phyloP scores from a whole-genome alignment of 805 yeast species.

The Candida vartiovaarae region DNA sequence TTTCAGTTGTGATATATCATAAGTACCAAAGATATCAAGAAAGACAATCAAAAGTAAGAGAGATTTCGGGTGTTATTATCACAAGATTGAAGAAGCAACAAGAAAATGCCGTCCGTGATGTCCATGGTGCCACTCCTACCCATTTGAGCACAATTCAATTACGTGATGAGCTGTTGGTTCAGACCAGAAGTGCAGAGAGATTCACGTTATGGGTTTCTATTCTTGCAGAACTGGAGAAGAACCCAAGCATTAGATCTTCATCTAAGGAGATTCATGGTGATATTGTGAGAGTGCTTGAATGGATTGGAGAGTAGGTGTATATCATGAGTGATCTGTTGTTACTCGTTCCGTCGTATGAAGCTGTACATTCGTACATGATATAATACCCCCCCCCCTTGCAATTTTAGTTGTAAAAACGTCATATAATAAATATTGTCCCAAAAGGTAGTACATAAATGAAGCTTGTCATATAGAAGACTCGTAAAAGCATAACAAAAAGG shows the following conservation, averaged over 20 bases:
- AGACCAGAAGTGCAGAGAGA: slow-evolving; percentile 26
- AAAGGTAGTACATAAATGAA: no score
- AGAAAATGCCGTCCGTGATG: slow-evolving; percentile 25
- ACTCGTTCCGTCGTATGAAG: no score
- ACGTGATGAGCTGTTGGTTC: slow-evolving; percentile 52
- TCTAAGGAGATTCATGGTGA: slow-evolving; percentile 79
- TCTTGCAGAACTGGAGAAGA: slow-evolving; percentile 48
- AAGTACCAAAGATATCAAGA: slow-evolving; percentile 31
- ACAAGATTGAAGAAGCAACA: slow-evolving; percentile 43
- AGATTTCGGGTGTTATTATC: slow-evolving; percentile 41
- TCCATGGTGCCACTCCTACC: slow-evolving; percentile 30
- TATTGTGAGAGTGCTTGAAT: slow-evolving; percentile 81
- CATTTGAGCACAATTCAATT: slow-evolving; percentile 67
- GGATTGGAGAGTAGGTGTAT: slow-evolving; percentile 43
- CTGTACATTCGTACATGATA: no score
- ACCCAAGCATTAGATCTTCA: slow-evolving; percentile 55
- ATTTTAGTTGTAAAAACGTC: no score
- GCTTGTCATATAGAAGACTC: no score
- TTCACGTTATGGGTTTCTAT: slow-evolving; percentile 54
- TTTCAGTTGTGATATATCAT: slow-evolving; percentile 22
- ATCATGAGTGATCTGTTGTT: background rate
- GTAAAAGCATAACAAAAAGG: background rate
- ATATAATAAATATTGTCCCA: no score
- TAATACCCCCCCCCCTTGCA: no score
- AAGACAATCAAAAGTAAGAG: slow-evolving; percentile 36